A percentile compares a stretch with the other conserved stretches of the same genome.
Evolutionary conservation across 352 stramenopile genomes (phyloP).

Genomic region (Globisporangium cylindrosporum): DNA sequence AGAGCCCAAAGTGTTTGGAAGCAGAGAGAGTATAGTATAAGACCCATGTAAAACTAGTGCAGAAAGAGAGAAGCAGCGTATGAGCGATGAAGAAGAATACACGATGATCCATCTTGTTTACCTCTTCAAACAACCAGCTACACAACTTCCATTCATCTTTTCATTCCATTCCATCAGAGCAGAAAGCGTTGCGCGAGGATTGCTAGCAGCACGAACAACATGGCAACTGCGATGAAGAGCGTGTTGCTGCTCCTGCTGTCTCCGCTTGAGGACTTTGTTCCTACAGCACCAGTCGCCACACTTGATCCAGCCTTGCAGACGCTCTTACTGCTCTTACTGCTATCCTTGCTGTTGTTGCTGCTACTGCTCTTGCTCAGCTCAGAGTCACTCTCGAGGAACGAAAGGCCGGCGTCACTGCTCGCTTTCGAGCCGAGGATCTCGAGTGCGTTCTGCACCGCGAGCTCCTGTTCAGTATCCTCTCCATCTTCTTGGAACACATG

Average conservation of each 20-base stretch:
- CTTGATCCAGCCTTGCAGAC: neutral
- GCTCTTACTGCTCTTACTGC: conserved; percentile 10
- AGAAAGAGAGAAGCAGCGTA: conserved; percentile 4
- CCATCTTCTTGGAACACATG: conserved; percentile 49
- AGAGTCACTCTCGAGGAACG: conserved; percentile 18
- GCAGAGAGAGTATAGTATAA: conserved; percentile 26
- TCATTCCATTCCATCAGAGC: neutral
- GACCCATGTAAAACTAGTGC: conserved; percentile 20
- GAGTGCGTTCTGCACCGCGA: conserved; percentile 48
- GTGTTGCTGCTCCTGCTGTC: neutral
- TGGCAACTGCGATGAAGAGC: conserved; percentile 35
- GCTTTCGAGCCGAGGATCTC: conserved; percentile 47
- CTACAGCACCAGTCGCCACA: conserved; percentile 11
- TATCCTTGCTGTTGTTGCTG: conserved; percentile 4
- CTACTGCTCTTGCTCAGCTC: conserved; percentile 14
- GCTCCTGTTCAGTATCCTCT: conserved; percentile 20
- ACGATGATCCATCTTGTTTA: conserved; percentile 16
- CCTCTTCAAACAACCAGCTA: neutral
- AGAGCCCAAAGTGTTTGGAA: neutral
- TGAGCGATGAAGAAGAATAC: conserved; percentile 1
- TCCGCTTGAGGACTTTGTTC: conserved; percentile 12
- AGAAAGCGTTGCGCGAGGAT: conserved; percentile 23
- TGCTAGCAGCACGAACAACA: conserved; percentile 30
- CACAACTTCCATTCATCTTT: neutral
- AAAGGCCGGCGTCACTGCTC: neutral